Evolutionary conservation across 371 early-diverging fungal species (phyloP), one percentile per base, ranked within the genome.

Genomic region (Circinella minor): DNA sequence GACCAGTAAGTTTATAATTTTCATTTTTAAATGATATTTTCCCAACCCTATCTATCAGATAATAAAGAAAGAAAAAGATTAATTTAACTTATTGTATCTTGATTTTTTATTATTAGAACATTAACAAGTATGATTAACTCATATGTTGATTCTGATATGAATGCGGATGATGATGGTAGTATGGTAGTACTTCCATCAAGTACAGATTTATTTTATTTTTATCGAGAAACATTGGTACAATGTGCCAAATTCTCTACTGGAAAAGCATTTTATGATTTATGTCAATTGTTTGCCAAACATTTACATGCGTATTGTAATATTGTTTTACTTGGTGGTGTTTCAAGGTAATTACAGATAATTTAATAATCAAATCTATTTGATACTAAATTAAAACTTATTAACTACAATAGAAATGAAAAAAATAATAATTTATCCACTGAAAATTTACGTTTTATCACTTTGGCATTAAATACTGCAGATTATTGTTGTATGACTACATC

Each of bases 401-500:
- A 48, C 59, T 13, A 14, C 15, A 18, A 63, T 70, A 91, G 90
- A 67, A 91, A 91, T 38, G 93, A 93, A 36, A 90, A 86, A 60
- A 81, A 81, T 59, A 64, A 82, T 59, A 64, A 86, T 6, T 68
- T 90, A 17, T 81, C 86, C 4, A 76, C 81, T 3, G 90, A 91
- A 8, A 88, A 90, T 48, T 72, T 93, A 43, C 74, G 87, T n/a
- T 82, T 87, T 36, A 88, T 88, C 1, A 93, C 94, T 70, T 71
- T 92, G 15, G 84, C 96, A 8, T 76, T 97, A 60, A 97, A 96
- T 66, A 98, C 99, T 0, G 93, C 95, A 0, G 98, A 98, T 74
- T 98, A 98, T 78, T 98, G 98, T 68, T 79, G 86, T 18, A 87
- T 87, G n/a, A 95, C 96, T 0, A 93, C 93, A 0, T 77, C 86